Percentiles rank a stretch among this genome's conserved stretches.
Conservation (phyloP, 1,284 basidiomycete species). For the Heterobasidion parviporum region DNA sequence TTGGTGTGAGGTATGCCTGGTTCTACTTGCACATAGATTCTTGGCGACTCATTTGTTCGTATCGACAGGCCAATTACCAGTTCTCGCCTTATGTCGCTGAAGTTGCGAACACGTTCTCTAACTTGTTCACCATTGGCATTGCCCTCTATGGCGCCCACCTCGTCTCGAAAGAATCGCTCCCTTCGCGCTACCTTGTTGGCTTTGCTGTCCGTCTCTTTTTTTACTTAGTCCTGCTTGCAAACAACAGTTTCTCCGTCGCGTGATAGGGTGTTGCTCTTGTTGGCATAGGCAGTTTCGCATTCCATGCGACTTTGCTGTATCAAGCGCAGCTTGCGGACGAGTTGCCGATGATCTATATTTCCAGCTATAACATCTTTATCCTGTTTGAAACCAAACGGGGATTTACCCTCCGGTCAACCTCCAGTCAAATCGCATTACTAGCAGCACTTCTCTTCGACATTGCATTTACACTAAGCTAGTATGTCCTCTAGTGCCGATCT, state of each 20-base stretch:
- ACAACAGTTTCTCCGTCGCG: neutral
- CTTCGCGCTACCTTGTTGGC: slow-evolving; percentile 41
- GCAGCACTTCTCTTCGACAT: slow-evolving; percentile 38
- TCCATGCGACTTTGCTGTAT: slow-evolving; percentile 64
- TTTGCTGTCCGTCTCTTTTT: slow-evolving; percentile 34
- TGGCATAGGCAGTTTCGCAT: slow-evolving; percentile 57
- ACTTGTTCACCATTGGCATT: slow-evolving; percentile 45
- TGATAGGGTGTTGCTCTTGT: slow-evolving; percentile 50
- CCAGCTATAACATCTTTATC: slow-evolving; percentile 43
- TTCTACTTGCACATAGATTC: neutral
- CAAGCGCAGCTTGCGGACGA: slow-evolving; percentile 64
- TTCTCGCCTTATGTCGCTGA: slow-evolving; percentile 64
- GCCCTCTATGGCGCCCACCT: slow-evolving; percentile 36
- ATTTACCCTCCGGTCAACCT: slow-evolving; percentile 25
- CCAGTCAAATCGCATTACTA: slow-evolving; percentile 25
- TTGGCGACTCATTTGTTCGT: slow-evolving; percentile 1
- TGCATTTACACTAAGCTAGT: slow-evolving; percentile 61
- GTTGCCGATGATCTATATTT: slow-evolving; percentile 62
- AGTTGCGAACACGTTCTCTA: slow-evolving; percentile 58
- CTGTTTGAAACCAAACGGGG: slow-evolving; percentile 50
- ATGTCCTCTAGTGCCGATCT: slow-evolving; percentile 16
- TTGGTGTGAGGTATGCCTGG: slow-evolving; percentile 56
- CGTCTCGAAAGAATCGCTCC: slow-evolving; percentile 32
- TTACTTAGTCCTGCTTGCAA: neutral
- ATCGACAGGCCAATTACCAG: slow-evolving; percentile 58